Conservation (phyloP, 1,139 yeast species). For the Taphrina pruni region DNA sequence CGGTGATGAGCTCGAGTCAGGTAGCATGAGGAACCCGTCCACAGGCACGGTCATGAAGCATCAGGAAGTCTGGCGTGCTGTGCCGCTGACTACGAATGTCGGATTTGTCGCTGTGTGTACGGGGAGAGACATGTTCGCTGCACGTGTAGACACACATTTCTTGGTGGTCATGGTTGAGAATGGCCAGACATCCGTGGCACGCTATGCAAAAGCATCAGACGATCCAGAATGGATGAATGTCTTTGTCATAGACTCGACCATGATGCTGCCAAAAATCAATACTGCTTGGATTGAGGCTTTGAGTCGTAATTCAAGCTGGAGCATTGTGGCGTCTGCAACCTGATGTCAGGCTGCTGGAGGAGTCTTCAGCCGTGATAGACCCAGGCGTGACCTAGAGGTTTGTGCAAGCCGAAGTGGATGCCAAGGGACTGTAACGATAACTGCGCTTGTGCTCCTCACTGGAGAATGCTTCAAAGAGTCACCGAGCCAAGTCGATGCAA, state of each 20-base stretch:
- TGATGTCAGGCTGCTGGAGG: not conserved
- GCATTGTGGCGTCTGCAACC: slow-evolving; percentile 1
- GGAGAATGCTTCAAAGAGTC: too few relatives aligned
- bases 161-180: not conserved
- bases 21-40: slow-evolving; percentile 20
- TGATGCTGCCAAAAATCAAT: not conserved
- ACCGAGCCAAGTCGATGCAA: too few relatives aligned
- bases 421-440: too few relatives aligned
- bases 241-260: slow-evolving; percentile 1
- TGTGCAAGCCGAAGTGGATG: not conserved
- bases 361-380: too few relatives aligned
- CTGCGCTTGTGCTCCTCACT: too few relatives aligned
- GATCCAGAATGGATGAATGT: not conserved
- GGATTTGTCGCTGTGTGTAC: not conserved
- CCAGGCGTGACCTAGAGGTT: too few relatives aligned
- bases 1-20: slow-evolving; percentile 22
- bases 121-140: not conserved
- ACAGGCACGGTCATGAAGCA: not conserved
- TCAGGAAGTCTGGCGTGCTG: slow-evolving; percentile 20
- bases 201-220: not conserved
- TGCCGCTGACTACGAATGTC: not conserved
- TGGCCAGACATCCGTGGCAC: slow-evolving; percentile 1
- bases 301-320: not conserved
- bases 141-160: slow-evolving; percentile 16
- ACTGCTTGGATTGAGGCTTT: not conserved